Percentiles rank a stretch among this genome's conserved stretches.
Conservation (phyloP, 2,329 filamentous ascomycete species). For the Fusarium staphyleae region DNA sequence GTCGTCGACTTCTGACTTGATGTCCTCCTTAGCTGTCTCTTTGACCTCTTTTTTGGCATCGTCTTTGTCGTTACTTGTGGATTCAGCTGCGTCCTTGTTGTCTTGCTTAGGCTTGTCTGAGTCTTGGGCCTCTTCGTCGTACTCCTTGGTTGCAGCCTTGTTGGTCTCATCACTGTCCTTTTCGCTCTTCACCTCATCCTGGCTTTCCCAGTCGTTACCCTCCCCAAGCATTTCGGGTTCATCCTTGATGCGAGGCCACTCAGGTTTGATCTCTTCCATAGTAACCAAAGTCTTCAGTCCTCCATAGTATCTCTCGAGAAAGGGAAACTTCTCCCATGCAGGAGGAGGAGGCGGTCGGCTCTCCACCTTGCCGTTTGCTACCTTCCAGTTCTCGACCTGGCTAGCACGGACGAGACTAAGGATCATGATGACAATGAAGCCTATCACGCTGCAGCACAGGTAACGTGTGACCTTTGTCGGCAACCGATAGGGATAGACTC, state of each 20-base stretch:
- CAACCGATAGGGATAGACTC: constrained; percentile 63
- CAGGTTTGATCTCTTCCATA: constrained; percentile 71
- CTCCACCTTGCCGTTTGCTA: constrained; percentile 60
- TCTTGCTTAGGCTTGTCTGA: constrained; percentile 10
- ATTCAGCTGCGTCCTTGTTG: constrained; percentile 7
- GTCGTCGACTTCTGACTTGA: constrained; percentile 1
- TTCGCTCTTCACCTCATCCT: constrained; percentile 24
- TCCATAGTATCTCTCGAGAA: constrained; percentile 88
- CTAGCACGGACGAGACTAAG: constrained; percentile 77
- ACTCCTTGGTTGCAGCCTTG: constrained; percentile 27
- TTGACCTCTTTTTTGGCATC: constrained; percentile 11
- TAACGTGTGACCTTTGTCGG: constrained; percentile 79
- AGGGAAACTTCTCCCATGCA: constrained; percentile 84
- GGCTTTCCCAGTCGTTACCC: constrained; percentile 26
- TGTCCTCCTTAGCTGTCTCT: not conserved
- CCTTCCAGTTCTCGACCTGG: constrained; percentile 69
- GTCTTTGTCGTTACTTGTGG: constrained; percentile 12
- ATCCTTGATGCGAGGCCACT: constrained; percentile 76
- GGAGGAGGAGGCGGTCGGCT: constrained; percentile 66
- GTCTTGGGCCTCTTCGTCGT: constrained; percentile 17
- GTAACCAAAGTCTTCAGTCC: constrained; percentile 77
- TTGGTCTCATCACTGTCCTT: constrained; percentile 30
- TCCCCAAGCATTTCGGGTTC: constrained; percentile 52
- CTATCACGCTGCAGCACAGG: constrained; percentile 75
- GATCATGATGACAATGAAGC: constrained; percentile 77